Evolutionary conservation across 2,329 filamentous ascomycete species (phyloP).

Genomic region (Tympanopsis confertula): DNA sequence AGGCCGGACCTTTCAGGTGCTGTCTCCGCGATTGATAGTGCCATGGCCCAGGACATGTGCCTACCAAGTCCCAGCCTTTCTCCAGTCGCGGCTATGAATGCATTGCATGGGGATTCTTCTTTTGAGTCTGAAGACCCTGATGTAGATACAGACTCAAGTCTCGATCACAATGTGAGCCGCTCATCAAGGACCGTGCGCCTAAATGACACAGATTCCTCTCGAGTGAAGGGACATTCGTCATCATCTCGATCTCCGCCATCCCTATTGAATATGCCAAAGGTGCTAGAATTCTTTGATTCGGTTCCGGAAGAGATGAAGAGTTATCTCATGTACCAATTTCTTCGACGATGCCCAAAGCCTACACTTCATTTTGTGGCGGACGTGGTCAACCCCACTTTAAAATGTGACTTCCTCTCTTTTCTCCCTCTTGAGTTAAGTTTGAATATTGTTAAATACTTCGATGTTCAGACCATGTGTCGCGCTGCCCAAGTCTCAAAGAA

Average conservation of each 20-base stretch:
- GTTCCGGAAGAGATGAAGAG: constrained; percentile 87
- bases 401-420: constrained; percentile 80
- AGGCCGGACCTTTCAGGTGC: background rate
- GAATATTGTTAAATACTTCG: constrained; percentile 77
- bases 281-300: constrained; percentile 81
- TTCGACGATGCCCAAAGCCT: constrained; percentile 76
- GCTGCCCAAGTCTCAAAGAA: constrained; percentile 88
- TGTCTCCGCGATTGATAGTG: background rate
- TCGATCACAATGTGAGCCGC: background rate
- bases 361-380: constrained; percentile 83
- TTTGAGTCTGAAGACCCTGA: background rate
- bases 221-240: too few species aligned
- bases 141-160: background rate
- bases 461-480: constrained; percentile 74
- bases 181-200: background rate
- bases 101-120: background rate
- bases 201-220: background rate
- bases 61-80: background rate
- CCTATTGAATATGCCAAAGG: constrained; percentile 69
- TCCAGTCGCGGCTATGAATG: background rate
- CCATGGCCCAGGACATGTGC: background rate
- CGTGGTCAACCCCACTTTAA: constrained; percentile 84
- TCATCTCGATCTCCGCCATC: constrained; percentile 22
- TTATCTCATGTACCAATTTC: constrained; percentile 91
- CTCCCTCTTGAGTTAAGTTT: constrained; percentile 79